Percentiles rank a stretch among this genome's conserved stretches.
phyloP scores from a whole-genome alignment of 768 basidiomycete species.

The Boletus vermiculosoides region DNA sequence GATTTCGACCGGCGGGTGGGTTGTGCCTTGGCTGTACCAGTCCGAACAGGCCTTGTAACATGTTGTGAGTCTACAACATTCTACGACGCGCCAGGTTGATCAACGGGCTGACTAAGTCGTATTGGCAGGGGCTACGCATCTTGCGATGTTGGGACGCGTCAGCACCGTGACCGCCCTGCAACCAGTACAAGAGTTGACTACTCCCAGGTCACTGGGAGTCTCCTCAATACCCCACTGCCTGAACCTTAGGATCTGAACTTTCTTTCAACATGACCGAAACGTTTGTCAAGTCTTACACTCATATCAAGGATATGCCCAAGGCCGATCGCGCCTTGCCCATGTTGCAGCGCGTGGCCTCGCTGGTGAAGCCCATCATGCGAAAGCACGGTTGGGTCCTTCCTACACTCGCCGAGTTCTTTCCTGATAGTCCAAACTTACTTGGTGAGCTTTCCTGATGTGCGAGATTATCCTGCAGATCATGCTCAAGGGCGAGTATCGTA shows the following conservation, averaged over 20 bases:
- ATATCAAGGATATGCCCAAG: constrained; percentile 66
- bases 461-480: not conserved
- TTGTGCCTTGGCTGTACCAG: not conserved
- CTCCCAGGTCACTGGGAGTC: not conserved
- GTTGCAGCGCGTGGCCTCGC: constrained; percentile 66
- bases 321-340: constrained; percentile 66
- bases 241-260: not conserved
- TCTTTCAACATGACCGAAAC: constrained; percentile 46
- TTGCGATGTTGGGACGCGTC: constrained; percentile 4
- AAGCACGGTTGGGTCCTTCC: constrained; percentile 79
- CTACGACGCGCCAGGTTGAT: not conserved
- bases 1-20: not conserved
- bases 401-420: constrained; percentile 85
- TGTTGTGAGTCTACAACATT: not conserved
- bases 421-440: constrained; percentile 65
- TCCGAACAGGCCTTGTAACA: too few species aligned
- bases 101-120: constrained; percentile 14
- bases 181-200: not conserved
- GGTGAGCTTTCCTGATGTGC: constrained; percentile 41
- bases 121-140: constrained; percentile 3
- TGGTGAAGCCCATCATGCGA: constrained; percentile 94
- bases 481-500: constrained; percentile 16
- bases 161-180: not conserved
- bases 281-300: constrained; percentile 66
- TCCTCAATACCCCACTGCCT: not conserved